Conservation (phyloP, 306 rosid species). For the Trifolium repens region DNA sequence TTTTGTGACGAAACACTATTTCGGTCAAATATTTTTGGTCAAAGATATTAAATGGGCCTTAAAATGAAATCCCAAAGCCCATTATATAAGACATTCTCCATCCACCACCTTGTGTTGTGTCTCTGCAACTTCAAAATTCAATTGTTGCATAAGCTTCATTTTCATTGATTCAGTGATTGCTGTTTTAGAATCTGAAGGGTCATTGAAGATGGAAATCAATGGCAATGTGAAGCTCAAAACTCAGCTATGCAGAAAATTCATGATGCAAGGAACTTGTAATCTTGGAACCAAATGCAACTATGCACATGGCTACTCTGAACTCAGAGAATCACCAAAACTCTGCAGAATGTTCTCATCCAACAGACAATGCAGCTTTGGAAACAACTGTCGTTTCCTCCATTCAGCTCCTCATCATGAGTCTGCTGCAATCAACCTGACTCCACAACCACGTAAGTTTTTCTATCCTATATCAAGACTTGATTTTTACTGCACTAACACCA, state of each 20-base stretch:
- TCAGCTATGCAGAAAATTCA: conserved; percentile 45
- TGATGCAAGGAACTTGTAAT: conserved; percentile 31
- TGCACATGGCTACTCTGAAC: conserved; percentile 43
- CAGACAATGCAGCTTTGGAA: conserved; percentile 46
- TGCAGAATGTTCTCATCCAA: conserved; percentile 47
- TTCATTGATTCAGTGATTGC: background rate
- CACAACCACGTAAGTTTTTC: background rate
- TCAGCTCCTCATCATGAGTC: background rate
- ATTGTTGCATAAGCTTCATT: background rate
- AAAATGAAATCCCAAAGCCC: background rate
- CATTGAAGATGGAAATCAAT: background rate
- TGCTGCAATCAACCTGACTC: background rate
- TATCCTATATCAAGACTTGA: background rate
- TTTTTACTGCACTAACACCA: background rate
- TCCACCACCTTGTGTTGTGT: background rate
- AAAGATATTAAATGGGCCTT: background rate
- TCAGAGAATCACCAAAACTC: background rate
- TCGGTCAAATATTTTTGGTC: too few species aligned
- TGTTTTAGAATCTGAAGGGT: too few species aligned
- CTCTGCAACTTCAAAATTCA: background rate
- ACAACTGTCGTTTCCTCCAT: conserved; percentile 56
- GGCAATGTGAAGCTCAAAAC: conserved; percentile 30
- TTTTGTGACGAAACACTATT: too few species aligned
- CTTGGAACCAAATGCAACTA: conserved; percentile 40
- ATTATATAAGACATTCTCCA: background rate